Percentiles rank a stretch among this genome's conserved stretches.
Conservation (phyloP, 2,329 filamentous ascomycete species). For the Trichoderma harzianum region DNA sequence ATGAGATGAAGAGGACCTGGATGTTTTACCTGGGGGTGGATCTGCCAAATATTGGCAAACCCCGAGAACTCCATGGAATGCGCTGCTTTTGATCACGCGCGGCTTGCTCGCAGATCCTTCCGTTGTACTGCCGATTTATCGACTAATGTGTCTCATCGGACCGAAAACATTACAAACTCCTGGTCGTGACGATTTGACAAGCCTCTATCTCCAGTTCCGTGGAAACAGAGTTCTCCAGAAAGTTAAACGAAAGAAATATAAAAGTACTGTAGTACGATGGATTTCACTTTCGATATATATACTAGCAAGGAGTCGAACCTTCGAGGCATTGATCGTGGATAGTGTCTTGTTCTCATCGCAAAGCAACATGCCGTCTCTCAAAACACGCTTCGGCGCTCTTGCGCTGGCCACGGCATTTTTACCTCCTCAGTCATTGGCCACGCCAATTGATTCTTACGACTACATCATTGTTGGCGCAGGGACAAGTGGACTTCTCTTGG, state of each 20-base stretch:
- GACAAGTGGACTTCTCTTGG: conserved; percentile 29
- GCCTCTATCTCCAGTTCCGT: not conserved
- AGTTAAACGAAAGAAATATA: not conserved
- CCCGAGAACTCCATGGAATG: not conserved
- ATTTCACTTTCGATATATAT: not conserved
- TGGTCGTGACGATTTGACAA: not conserved
- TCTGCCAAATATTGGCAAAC: not conserved
- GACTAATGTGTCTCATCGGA: not conserved
- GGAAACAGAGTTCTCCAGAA: not conserved
- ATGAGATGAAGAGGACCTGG: not conserved
- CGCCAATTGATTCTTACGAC: conserved; percentile 19
- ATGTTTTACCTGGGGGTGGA: not conserved
- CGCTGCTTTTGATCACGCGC: not conserved
- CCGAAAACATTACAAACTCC: not conserved
- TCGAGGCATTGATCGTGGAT: not conserved
- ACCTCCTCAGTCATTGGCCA: not conserved
- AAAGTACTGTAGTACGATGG: not conserved
- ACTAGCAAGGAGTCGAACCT: not conserved
- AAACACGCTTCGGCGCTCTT: not conserved
- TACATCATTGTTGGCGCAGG: conserved; percentile 29
- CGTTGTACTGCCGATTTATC: not conserved
- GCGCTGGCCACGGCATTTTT: not conserved
- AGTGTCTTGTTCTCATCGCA: not conserved
- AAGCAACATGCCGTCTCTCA: not conserved
- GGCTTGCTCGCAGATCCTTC: not conserved